These are phyloP conservation scores for Thalia dealbata DNA, from an alignment of 176 grass and related monocot genomes.

Conservation along the genomic window DNA sequence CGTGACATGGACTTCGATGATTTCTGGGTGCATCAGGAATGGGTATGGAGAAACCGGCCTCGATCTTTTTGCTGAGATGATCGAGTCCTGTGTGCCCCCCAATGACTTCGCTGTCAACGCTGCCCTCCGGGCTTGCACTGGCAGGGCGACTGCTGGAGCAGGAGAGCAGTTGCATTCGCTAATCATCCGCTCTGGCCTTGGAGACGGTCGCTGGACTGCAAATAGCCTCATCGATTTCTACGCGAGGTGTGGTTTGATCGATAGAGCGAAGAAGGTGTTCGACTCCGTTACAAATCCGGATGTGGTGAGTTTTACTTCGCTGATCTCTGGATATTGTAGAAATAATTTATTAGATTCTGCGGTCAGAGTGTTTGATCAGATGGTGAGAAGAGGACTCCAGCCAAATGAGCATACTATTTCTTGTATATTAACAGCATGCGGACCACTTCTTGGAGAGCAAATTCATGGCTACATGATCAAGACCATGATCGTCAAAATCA, in stretches of 20 bases:
- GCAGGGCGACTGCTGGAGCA: conserved; percentile 25
- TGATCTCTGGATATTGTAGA: conserved; percentile 52
- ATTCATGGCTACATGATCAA: conserved; percentile 65
- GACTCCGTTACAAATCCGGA: conserved; percentile 33
- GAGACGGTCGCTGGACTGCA: conserved; percentile 30
- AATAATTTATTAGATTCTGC: conserved; percentile 27
- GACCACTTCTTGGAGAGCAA: conserved; percentile 38
- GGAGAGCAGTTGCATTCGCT: conserved; percentile 67
- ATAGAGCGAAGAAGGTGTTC: conserved; percentile 30
- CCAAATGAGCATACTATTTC: conserved; percentile 65
- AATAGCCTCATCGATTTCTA: conserved; percentile 53
- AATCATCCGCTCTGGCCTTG: conserved; percentile 32
- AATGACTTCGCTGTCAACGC: conserved; percentile 70
- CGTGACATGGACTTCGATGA: conserved; percentile 64
- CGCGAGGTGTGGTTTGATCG: conserved; percentile 36
- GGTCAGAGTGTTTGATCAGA: conserved; percentile 24
- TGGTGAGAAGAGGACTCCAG: conserved; percentile 29
- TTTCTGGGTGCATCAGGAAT: conserved; percentile 42
- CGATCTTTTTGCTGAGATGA: conserved; percentile 38
- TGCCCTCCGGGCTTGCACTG: conserved; percentile 41
- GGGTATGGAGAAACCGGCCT: conserved; percentile 9
- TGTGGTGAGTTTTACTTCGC: conserved; percentile 62
- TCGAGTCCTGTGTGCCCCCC: conserved; percentile 31
- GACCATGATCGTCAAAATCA: conserved; percentile 27
- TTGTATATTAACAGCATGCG: conserved; percentile 37